Base-by-base conservation (phyloP, 2,329 filamentous ascomycete species). In the Colletotrichum horii region DNA sequence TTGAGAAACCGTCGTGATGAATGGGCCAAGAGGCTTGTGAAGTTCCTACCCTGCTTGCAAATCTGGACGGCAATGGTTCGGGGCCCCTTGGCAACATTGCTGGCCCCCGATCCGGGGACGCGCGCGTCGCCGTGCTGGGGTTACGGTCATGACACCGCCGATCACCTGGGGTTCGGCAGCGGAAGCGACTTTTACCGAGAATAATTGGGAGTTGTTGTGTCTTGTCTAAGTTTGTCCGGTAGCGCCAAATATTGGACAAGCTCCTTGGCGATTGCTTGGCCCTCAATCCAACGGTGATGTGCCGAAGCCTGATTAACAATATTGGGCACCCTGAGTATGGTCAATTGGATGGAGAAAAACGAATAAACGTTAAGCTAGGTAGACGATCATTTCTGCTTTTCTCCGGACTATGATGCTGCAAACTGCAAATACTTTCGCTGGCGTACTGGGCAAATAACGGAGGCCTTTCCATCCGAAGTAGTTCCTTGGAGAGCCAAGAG, bases 1-100 rank as follows among this genome's bases (percentile, higher is more conserved):
- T 52, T 26, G 36, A 22, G 36, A 36, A 32, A 60, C 16, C 16
- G 22, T 43, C 34, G 64, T 65, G 70, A 76, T 56, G 74, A 76
- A 76, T 73, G 64, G 58, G 70, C 64, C 70, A 74, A 76, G 72
- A 2, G 8, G 61, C 56, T 24, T 52, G 64, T 48, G 14, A 74
- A 22, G 43, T 60, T 73, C 36, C 69, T 32, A 11, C 12, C 19
- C 8, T 64, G 73, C 32, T 67, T 55, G 26, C 8, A 34, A 69
- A 43, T 64, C 28, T 70, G 38, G 12, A 7, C 64, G 34, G 61
- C 32, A 36, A 36, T n/a, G 11, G n/a, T 61, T 67, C 19, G 30
- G 19, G 7, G 61, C 11, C 9, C 2, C 69, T 58, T 58, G 69
- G 62, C 56, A 56, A 24, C 14, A 15, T 58, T 43, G 8, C 62